Evolutionary conservation across 1,284 basidiomycete species (phyloP), one percentile per base, ranked within the genome.

Genomic region (Ceratorhiza oryzae-sativae): DNA sequence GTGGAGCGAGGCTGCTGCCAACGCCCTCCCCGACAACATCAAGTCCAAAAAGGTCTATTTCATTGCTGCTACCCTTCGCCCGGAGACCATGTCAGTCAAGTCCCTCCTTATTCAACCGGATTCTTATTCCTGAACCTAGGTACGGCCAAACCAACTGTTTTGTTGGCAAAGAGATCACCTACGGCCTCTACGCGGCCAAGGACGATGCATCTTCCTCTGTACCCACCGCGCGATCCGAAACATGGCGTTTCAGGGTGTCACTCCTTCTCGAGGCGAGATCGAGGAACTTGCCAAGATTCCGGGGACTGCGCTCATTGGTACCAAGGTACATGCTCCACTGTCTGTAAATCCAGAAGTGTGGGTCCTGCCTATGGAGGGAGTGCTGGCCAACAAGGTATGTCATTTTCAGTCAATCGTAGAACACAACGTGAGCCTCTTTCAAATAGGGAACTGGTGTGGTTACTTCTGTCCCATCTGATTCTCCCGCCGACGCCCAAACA

Each of bases 71-170:
- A 99, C 97, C 3, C 85, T 99, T 73, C 88, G 97, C 58, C 95
- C 97, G 0, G 97, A 99, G 83, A 99, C 97, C 0, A 97, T 98
- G 97, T 95, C 77, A 77, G 86, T 81, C 41, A 51, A 80, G 67
- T 27, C 72, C 27, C 15, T 39, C 60, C 74, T 77, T 78, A 67
- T 63, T 76, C 34, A 74, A 75, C 49, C 75, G 72, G 46, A 77
- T 15, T 32, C 75, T 75, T 60, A 75, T 61, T 25, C 72, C 60
- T 63, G 32, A 62, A 55, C 61, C 3, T 73, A 93, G 91, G 90
- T 96, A 97, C 80, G 97, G 97, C 46, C 97, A 99, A 83, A 99
- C 97, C 10, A 98, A 99, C 80, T 97, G 95, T 82, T 99, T 94
- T 80, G 95, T 99, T 67, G 94, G 96, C 45, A 90, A 94, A 0